A percentile compares a stretch with the other conserved stretches of the same genome.
These are phyloP conservation scores for Dactylellina cionopaga DNA, from an alignment of 2,329 filamentous ascomycete genomes.

Conservation along the genomic window DNA sequence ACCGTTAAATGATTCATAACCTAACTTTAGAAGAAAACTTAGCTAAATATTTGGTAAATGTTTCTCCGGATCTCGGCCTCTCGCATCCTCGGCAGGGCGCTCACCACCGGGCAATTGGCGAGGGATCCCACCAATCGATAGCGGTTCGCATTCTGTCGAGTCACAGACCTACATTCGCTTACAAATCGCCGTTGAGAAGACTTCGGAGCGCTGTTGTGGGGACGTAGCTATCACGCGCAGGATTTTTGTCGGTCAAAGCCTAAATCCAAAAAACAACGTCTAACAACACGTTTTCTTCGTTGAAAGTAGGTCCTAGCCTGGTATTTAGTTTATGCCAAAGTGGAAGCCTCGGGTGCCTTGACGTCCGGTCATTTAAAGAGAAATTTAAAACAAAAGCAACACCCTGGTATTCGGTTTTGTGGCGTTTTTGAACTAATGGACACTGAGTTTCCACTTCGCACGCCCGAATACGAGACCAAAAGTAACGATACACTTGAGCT, in stretches of 20 bases:
- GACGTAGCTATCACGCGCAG: not conserved
- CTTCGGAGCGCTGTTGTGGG: constrained; percentile 25
- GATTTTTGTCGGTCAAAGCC: constrained; percentile 7
- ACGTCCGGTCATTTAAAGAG: too few relatives aligned
- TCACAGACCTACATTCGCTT: not conserved
- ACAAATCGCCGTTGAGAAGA: constrained; percentile 16
- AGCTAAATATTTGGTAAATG: not conserved
- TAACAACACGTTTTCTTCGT: constrained; percentile 9
- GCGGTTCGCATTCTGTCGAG: not conserved
- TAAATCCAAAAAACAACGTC: constrained; percentile 12
- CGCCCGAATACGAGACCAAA: too few relatives aligned
- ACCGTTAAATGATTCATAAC: too few relatives aligned
- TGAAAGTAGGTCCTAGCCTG: too few relatives aligned
- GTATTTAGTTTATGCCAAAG: too few relatives aligned
- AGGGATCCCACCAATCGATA: constrained; percentile 24
- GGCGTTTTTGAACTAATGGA: too few relatives aligned
- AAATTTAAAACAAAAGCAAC: too few relatives aligned
- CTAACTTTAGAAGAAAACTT: not conserved
- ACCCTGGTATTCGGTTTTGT: too few relatives aligned
- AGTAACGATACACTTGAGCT: too few relatives aligned
- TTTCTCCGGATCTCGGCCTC: not conserved
- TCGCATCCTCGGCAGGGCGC: constrained; percentile 1
- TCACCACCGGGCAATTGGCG: constrained; percentile 3
- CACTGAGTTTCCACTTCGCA: too few relatives aligned
- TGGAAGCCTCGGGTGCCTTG: too few relatives aligned